A percentile compares a stretch with the other conserved stretches of the same genome.
These are phyloP conservation scores for Arachis hypogaea DNA, from an alignment of 306 rosid species.

Conservation along the genomic window DNA sequence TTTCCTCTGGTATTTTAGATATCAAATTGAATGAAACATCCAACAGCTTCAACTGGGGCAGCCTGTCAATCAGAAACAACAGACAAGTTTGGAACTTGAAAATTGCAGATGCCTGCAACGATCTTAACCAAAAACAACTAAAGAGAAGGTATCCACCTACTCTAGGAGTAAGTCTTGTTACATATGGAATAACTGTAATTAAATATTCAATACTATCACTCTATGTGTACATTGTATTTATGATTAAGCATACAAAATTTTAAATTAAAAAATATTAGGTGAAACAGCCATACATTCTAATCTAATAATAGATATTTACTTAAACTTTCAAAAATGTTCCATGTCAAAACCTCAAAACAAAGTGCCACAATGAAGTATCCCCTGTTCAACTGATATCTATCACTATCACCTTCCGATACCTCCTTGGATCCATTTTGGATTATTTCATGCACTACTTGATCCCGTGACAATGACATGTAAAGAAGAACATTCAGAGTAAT, in stretches of 20 bases:
- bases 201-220: background rate
- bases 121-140: background rate
- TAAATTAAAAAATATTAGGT: background rate
- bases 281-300: no score
- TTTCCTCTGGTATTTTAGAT: slow-evolving; percentile 64
- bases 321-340: no score
- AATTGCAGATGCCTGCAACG: background rate
- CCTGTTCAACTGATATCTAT: no score
- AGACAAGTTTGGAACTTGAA: background rate
- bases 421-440: no score
- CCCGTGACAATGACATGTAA: no score
- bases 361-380: background rate
- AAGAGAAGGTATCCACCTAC: background rate
- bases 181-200: background rate
- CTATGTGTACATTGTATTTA: background rate
- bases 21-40: slow-evolving; percentile 79
- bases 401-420: no score
- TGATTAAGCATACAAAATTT: background rate
- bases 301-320: background rate
- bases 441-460: no score
- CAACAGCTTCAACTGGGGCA: slow-evolving; percentile 67
- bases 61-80: slow-evolving; percentile 51
- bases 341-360: background rate
- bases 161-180: background rate
- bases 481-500: no score